These are phyloP conservation scores for Penicillium fimorum DNA, from an alignment of 495 filamentous ascomycete genomes.

Conservation along the genomic window DNA sequence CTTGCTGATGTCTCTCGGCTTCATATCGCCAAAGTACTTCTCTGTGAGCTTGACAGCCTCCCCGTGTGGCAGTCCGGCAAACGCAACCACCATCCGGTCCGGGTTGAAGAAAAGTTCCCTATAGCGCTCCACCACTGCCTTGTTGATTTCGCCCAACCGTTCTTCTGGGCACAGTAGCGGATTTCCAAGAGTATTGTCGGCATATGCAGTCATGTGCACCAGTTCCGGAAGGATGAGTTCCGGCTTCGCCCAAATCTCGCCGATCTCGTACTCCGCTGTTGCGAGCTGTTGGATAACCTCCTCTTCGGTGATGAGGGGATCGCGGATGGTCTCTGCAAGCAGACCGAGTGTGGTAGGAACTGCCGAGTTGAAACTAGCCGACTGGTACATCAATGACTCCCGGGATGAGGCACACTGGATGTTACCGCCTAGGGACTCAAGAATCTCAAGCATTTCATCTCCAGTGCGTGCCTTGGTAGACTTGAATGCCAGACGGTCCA, in stretches of 20 bases:
- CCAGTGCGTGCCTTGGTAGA: conserved; percentile 71
- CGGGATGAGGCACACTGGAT: conserved; percentile 94
- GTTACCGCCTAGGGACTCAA: conserved; percentile 88
- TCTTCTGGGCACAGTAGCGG: conserved; percentile 89
- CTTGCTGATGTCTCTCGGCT: conserved; percentile 34
- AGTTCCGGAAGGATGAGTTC: conserved; percentile 95
- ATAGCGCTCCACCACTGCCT: conserved; percentile 72
- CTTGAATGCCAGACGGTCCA: conserved; percentile 95
- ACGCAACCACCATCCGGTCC: conserved; percentile 88
- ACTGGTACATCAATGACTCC: conserved; percentile 98
- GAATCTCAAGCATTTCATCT: conserved; percentile 81
- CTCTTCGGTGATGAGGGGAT: conserved; percentile 84
- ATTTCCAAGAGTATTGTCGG: conserved; percentile 92
- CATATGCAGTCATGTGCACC: conserved; percentile 91
- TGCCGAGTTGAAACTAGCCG: conserved; percentile 93
- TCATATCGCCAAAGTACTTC: conserved; percentile 90
- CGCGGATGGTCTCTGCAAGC: conserved; percentile 90
- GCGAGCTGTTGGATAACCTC: conserved; percentile 84
- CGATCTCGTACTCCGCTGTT: conserved; percentile 92
- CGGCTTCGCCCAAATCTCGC: conserved; percentile 96
- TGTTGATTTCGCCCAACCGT: conserved; percentile 72
- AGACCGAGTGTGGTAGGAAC: conserved; percentile 80
- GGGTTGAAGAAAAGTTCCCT: conserved; percentile 81
- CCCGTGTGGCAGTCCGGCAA: conserved; percentile 84
- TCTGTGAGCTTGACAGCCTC: conserved; percentile 78